Conservation (phyloP, 2,329 filamentous ascomycete genomes). For the Colletotrichum melonis region DNA sequence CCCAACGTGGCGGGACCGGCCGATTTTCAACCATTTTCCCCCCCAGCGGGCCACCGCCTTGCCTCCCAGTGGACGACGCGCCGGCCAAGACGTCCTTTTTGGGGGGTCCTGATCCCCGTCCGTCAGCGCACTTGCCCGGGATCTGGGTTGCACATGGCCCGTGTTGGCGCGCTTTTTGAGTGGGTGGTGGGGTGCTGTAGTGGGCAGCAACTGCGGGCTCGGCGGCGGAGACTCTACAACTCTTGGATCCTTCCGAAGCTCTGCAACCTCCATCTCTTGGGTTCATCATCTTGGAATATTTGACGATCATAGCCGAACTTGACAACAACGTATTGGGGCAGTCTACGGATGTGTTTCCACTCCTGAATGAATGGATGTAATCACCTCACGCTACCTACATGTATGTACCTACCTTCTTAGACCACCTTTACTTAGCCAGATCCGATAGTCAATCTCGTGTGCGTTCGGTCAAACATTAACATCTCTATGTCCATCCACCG, state of each 20-base stretch:
- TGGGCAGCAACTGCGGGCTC: conserved; percentile 15
- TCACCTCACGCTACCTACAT: no score
- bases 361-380: no score
- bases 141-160: conserved; percentile 29
- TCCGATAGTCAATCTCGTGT: no score
- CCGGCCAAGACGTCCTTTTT: conserved; percentile 16
- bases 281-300: no score
- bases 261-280: neutral
- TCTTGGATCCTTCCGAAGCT: neutral
- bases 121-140: conserved; percentile 14
- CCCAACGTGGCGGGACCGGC: conserved; percentile 31
- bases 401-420: no score
- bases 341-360: no score
- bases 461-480: no score
- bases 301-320: no score
- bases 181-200: neutral
- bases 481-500: no score
- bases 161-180: conserved; percentile 20
- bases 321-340: no score
- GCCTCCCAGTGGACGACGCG: conserved; percentile 14
- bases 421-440: no score
- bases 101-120: conserved; percentile 24
- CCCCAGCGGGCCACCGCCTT: neutral
- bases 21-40: conserved; percentile 10
- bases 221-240: neutral